Evolutionary conservation across 306 rosid species (phyloP).

Genomic region (Acacia confusa): DNA sequence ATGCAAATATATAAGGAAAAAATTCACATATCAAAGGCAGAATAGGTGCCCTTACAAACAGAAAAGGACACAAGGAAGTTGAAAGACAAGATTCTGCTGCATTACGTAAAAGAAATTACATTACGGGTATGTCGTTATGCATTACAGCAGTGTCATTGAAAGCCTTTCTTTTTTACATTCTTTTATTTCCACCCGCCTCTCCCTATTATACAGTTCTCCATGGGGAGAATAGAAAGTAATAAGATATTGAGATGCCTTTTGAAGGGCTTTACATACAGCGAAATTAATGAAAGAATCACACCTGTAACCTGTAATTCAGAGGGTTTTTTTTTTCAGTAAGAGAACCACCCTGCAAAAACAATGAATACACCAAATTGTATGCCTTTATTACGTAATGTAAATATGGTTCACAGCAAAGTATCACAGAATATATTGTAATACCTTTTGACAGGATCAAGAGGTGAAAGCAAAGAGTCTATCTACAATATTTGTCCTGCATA

Average conservation of each 20-base stretch:
- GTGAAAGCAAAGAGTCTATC: slow-evolving; percentile 97
- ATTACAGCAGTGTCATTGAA: slow-evolving; percentile 38
- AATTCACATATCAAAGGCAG: background rate
- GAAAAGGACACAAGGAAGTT: slow-evolving; percentile 12
- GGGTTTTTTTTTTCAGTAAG: slow-evolving; percentile 28
- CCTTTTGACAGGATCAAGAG: slow-evolving; percentile 57
- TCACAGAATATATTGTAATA: slow-evolving; percentile 28
- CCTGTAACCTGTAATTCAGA: slow-evolving; percentile 48
- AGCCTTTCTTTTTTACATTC: slow-evolving; percentile 32
- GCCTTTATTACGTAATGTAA: slow-evolving; percentile 15
- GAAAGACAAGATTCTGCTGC: slow-evolving; percentile 35
- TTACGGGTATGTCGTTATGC: slow-evolving; percentile 29
- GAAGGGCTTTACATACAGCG: slow-evolving; percentile 65
- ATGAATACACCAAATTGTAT: slow-evolving; percentile 9
- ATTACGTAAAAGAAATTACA: slow-evolving; percentile 38
- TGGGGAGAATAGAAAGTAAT: slow-evolving; percentile 45
- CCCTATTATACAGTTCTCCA: slow-evolving; percentile 64
- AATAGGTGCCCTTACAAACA: background rate
- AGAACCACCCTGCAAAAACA: slow-evolving; percentile 59
- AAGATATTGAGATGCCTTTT: slow-evolving; percentile 59
- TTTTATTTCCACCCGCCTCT: slow-evolving; percentile 35
- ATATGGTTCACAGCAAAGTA: background rate
- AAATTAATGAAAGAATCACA: slow-evolving; percentile 87
- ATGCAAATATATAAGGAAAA: background rate
- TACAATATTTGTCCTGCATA: slow-evolving; percentile 84